Percentiles rank a stretch among this genome's conserved stretches.
Evolutionary conservation across 2,329 filamentous ascomycete genomes (phyloP).

Genomic region (Fusarium paranaense): DNA sequence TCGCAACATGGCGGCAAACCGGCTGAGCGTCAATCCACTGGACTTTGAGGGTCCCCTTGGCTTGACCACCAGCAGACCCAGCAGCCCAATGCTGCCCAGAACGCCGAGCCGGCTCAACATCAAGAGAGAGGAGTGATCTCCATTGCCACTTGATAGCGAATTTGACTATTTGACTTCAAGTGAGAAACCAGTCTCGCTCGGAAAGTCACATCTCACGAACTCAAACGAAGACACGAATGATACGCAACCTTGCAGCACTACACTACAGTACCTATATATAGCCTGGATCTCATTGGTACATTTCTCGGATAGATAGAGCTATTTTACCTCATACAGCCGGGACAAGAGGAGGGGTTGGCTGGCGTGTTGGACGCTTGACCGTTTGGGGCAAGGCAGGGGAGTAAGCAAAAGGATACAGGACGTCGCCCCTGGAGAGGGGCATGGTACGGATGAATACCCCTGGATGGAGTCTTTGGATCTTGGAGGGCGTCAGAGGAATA

Average conservation of each 20-base stretch:
- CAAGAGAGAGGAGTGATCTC: slow-evolving; percentile 51
- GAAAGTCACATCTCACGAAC: slow-evolving; percentile 31
- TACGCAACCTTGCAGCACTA: slow-evolving; percentile 21
- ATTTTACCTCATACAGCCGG: slow-evolving; percentile 1
- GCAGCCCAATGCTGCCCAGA: slow-evolving; percentile 57
- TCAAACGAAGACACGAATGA: slow-evolving; percentile 35
- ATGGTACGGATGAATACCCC: slow-evolving; percentile 25
- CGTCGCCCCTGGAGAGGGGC: slow-evolving; percentile 6
- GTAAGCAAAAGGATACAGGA: slow-evolving; percentile 10
- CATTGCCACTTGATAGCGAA: neutral
- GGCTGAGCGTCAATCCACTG: slow-evolving; percentile 52
- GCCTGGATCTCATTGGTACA: slow-evolving; percentile 34
- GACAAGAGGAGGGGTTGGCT: slow-evolving; percentile 12
- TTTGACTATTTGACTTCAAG: slow-evolving; percentile 10
- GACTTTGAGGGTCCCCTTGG: slow-evolving; percentile 54
- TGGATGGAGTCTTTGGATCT: slow-evolving; percentile 11
- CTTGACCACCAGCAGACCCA: slow-evolving; percentile 60
- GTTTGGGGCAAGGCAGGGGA: slow-evolving; percentile 10
- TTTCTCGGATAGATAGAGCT: slow-evolving; percentile 36
- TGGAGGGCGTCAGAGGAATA: slow-evolving; percentile 16
- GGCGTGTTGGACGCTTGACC: neutral
- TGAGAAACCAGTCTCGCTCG: slow-evolving; percentile 20
- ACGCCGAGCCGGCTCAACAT: slow-evolving; percentile 54
- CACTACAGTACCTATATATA: slow-evolving; percentile 24
- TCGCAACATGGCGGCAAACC: slow-evolving; percentile 46